These are phyloP conservation scores for Phoma sp. DNA, from an alignment of 2,329 filamentous ascomycete genomes.

Conservation along the genomic window DNA sequence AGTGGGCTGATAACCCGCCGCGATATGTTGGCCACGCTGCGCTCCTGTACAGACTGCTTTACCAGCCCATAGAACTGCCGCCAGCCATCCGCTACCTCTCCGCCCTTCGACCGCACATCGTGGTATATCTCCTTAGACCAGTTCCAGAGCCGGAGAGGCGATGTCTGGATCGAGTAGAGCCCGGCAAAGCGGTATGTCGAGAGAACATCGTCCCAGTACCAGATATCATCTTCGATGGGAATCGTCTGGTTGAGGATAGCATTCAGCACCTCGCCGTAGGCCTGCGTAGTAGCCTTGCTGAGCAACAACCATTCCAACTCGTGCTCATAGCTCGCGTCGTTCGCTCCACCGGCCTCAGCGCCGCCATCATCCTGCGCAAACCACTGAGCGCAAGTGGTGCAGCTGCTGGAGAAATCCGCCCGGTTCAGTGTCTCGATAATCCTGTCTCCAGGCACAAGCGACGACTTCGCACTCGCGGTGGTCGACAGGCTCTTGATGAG, in stretches of 20 bases:
- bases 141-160: slow-evolving; percentile 74
- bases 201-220: slow-evolving; percentile 93
- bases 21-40: slow-evolving; percentile 73
- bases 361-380: slow-evolving; percentile 37
- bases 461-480: slow-evolving; percentile 66
- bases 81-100: slow-evolving; percentile 54
- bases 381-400: slow-evolving; percentile 48
- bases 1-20: slow-evolving; percentile 78
- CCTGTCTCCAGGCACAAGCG: slow-evolving; percentile 62
- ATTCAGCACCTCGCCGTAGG: slow-evolving; percentile 80
- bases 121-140: slow-evolving; percentile 74
- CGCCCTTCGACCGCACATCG: slow-evolving; percentile 59
- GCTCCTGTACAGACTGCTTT: slow-evolving; percentile 73
- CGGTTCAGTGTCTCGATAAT: slow-evolving; percentile 69
- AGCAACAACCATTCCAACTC: slow-evolving; percentile 91
- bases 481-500: slow-evolving; percentile 75
- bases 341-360: slow-evolving; percentile 26
- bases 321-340: slow-evolving; percentile 62
- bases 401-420: slow-evolving; percentile 59
- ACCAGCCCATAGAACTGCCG: slow-evolving; percentile 79
- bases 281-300: slow-evolving; percentile 90
- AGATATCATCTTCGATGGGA: slow-evolving; percentile 82
- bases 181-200: slow-evolving; percentile 78
- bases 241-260: slow-evolving; percentile 82
- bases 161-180: slow-evolving; percentile 85